Evolutionary conservation across 129 eudicot species (phyloP), one percentile per base, ranked within the genome.

Genomic region (Flaveria brownii): DNA sequence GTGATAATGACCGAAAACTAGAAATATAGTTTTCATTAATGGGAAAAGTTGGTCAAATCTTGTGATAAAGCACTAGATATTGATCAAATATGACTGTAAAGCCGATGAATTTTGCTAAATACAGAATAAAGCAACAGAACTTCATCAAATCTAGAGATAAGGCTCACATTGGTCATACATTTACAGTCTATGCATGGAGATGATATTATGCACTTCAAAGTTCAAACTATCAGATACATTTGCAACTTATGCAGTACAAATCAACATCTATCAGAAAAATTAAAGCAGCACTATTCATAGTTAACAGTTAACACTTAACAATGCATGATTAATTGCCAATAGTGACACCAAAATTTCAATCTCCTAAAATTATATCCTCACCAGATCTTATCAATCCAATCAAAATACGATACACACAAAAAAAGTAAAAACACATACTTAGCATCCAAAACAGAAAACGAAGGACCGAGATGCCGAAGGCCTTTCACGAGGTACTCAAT

Each of bases 391-490:
- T 16, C 23, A 36, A 20, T 14, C 5, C 49, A 0, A 52, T 55
- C 14, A 62, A 15, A 61, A 63, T 5, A 25, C 4, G n/a, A 62
- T 6, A 43, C 7, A 9, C 33, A 28, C 42, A 12, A 63, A 63
- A 63, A 46, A 71, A 12, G 72, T 39, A 71, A 30, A 55, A 43
- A 30, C 6, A n/a, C 0, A 63, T 88, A 93, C 97, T 88, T 90
- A 75, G 97, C 91, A 81, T 93, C 98, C 70, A 93, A 72, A 11
- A 85, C 88, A 18, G 78, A 65, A 61, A 90, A 90, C 30, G 90
- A 80, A 36, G 89, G 87, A 42, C 78, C 86, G 78, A 93, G 98
- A 14, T 77, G 89, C 54, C 80, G 77, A 30, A 93, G 87, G n/a
- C 97, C 90, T 56, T 81, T 87, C 69, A 88, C 83, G 57, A 93